Evolutionary conservation across 2,329 filamentous ascomycete species (phyloP).

Genomic region (Mollisiaceae sp.): DNA sequence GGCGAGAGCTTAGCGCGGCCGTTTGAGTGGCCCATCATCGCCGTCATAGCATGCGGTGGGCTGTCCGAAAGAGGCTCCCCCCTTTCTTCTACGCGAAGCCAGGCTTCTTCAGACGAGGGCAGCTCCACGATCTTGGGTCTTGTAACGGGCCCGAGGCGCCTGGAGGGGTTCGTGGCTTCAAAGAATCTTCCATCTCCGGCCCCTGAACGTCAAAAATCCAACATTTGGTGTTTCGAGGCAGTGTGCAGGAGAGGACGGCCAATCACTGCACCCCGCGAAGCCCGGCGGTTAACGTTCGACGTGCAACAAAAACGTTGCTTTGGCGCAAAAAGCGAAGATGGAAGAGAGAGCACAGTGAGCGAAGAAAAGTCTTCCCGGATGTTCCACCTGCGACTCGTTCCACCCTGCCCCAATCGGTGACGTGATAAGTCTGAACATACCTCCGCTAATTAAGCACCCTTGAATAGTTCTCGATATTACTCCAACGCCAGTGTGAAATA

Average conservation of each 20-base stretch:
- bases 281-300: neutral
- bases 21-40: constrained; percentile 3
- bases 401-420: no score
- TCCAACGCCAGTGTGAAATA: neutral
- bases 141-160: neutral
- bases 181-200: neutral
- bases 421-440: no score
- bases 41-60: neutral
- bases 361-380: neutral
- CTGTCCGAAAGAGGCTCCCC: neutral
- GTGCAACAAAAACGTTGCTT: constrained; percentile 3
- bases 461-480: neutral
- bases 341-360: neutral
- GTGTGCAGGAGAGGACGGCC: neutral
- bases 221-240: neutral
- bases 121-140: neutral
- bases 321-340: neutral
- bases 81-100: constrained; percentile 5
- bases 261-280: neutral
- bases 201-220: neutral
- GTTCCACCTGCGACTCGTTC: neutral
- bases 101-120: neutral
- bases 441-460: neutral
- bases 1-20: constrained; percentile 9
- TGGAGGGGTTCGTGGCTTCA: neutral